Conservation (phyloP, 768 basidiomycete genomes). For the Amanita polypyramis region DNA sequence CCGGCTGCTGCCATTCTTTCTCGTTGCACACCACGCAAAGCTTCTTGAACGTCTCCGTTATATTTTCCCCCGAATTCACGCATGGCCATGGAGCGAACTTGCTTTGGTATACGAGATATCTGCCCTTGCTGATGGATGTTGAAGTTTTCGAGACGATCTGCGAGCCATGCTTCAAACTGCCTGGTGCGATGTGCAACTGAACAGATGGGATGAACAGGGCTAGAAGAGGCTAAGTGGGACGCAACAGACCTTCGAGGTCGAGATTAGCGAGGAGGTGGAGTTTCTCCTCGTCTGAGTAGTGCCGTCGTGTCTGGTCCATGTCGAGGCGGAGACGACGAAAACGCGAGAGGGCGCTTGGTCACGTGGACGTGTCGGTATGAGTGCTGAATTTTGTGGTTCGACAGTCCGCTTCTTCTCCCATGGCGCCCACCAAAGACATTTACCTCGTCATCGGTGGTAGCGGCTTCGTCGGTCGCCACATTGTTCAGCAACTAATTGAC, state of each 20-base stretch:
- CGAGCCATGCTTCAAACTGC: slow-evolving; percentile 69
- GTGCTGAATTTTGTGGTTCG: slow-evolving; percentile 4
- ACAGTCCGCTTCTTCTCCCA: slow-evolving; percentile 5
- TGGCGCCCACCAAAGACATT: slow-evolving; percentile 38
- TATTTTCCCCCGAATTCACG: slow-evolving; percentile 73
- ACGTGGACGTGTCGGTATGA: slow-evolving; percentile 28
- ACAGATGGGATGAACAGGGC: neutral
- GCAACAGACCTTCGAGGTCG: slow-evolving; percentile 59
- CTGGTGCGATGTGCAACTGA: slow-evolving; percentile 65
- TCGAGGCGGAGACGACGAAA: slow-evolving; percentile 7
- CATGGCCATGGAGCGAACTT: slow-evolving; percentile 62
- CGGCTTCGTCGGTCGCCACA: slow-evolving; percentile 84
- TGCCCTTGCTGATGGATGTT: slow-evolving; percentile 66
- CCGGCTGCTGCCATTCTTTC: slow-evolving; percentile 45
- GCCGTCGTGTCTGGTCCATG: slow-evolving; percentile 24
- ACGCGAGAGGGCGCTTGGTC: slow-evolving; percentile 18
- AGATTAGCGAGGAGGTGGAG: slow-evolving; percentile 66
- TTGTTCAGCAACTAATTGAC: slow-evolving; percentile 75
- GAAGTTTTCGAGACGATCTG: slow-evolving; percentile 65
- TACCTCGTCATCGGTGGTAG: slow-evolving; percentile 94
- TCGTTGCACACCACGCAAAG: slow-evolving; percentile 56
- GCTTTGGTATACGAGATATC: slow-evolving; percentile 64
- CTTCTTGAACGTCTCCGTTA: slow-evolving; percentile 64
- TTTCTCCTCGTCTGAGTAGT: slow-evolving; percentile 58
- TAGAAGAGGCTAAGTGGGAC: neutral